Percentiles rank a stretch among this genome's conserved stretches.
Evolutionary conservation across 345 rosid genomes (phyloP).

Genomic region (Pugionium cornutum): DNA sequence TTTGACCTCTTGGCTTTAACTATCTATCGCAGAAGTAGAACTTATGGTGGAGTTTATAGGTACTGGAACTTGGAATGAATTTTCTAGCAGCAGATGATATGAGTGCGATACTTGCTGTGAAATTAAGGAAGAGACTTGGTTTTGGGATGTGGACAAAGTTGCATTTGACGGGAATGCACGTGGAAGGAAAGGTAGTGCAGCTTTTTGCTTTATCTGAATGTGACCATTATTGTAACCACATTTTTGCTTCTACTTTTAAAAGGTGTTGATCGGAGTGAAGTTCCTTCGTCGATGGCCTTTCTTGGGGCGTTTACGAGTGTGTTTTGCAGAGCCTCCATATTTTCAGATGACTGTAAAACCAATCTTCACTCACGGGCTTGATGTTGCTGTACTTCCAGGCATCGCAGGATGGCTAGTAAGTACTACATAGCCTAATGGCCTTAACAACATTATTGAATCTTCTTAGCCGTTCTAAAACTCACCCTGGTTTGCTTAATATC

Average conservation of each 20-base stretch:
- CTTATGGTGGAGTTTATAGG: constrained; percentile 49
- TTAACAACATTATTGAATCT: constrained; percentile 24
- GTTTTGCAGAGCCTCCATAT: constrained; percentile 96
- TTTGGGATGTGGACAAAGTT: constrained; percentile 94
- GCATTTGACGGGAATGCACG: constrained; percentile 96
- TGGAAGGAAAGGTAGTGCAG: constrained; percentile 84
- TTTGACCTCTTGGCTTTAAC: neutral
- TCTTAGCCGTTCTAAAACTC: neutral
- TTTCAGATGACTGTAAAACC: constrained; percentile 97
- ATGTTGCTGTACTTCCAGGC: constrained; percentile 91
- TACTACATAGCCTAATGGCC: constrained; percentile 22
- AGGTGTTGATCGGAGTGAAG: constrained; percentile 91
- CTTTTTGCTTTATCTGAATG: constrained; percentile 18
- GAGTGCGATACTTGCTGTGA: constrained; percentile 90
- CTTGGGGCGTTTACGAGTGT: constrained; percentile 81
- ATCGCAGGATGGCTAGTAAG: constrained; percentile 99
- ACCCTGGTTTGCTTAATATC: neutral
- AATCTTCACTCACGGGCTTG: constrained; percentile 73
- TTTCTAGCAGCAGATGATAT: constrained; percentile 93
- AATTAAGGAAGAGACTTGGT: constrained; percentile 83
- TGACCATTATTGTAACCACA: neutral
- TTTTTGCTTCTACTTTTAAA: constrained; percentile 19
- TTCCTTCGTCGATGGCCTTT: constrained; percentile 89
- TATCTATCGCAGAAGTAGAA: constrained; percentile 8
- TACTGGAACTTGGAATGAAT: constrained; percentile 87